Base-by-base conservation (phyloP, 495 filamentous ascomycete genomes). In the Pseudotulostoma volvatum region DNA sequence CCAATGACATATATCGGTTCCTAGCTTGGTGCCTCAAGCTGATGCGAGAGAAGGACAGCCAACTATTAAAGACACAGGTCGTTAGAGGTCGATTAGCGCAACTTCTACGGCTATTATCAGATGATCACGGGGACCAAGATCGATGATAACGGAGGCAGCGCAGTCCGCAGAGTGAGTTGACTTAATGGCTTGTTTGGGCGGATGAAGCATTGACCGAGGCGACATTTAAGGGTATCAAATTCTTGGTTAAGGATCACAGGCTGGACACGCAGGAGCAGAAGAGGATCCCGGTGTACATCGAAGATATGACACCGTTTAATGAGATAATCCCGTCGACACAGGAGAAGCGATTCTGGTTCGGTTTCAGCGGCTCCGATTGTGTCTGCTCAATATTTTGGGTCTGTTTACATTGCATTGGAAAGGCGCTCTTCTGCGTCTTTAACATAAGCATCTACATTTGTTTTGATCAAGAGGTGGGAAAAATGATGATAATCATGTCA, bases 291-390 rank as follows among this genome's bases (percentile, higher is more conserved):
- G 43, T 50, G 9, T 53, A 50, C 28, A 39, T 53, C 28, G 33
- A 53, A 43, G 47, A 50, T 43, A 42, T 53, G 31, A 49, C 44
- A 9, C 39, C 49, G 39, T 47, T 53, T 7, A 49, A 49, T 28
- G 40, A 46, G 39, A 53, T 37, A 1, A 37, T 50, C 30, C 44
- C 50, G 11, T 38, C 40, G 14, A 53, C 50, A 2, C 25, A 42
- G 38, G 50, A 53, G 25, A 50, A 33, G 21, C 46, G 46, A 17
- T 54, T 54, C 17, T 33, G 49, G 46, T 35, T 54, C 31, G 40
- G 51, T 16, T 42, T 34, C 18, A 54, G 33, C 40, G 46, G 16
- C 51, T 54, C 18, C 34, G 49, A 30, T 33, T 42, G 2, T 52
- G 40, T 40, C 46, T 54, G 32, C 49, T 42, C 23, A 52, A 35